A percentile compares a stretch with the other conserved stretches of the same genome.
Conservation (phyloP, 2,329 filamentous ascomycete species). For the Fusarium sp. region DNA sequence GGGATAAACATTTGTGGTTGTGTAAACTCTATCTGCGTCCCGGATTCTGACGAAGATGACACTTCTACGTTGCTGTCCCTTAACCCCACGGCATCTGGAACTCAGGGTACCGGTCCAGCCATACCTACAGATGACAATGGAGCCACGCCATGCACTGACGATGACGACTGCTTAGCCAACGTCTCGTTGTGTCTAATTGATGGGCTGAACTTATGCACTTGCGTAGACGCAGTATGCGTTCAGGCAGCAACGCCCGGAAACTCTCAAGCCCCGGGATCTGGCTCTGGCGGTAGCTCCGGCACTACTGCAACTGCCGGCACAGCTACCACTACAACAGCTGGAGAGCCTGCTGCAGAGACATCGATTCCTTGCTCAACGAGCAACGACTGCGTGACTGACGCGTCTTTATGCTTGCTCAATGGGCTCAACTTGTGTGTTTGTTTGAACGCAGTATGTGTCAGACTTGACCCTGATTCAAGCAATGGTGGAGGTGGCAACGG, state of each 20-base stretch:
- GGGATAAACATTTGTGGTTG: constrained; percentile 26
- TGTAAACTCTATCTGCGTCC: constrained; percentile 8
- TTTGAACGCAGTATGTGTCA: constrained; percentile 2
- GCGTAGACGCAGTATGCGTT: constrained; percentile 21
- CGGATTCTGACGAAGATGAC: neutral
- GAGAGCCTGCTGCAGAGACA: neutral
- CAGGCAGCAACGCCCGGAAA: neutral
- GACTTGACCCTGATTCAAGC: neutral
- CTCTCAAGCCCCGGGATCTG: neutral
- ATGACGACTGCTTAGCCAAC: constrained; percentile 14
- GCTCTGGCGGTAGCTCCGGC: neutral
- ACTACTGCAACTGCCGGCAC: neutral
- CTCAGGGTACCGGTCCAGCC: neutral
- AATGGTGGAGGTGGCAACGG: neutral
- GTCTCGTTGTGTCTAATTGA: constrained; percentile 3
- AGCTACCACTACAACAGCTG: neutral
- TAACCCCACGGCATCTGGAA: neutral
- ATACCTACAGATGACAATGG: neutral
- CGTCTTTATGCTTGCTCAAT: neutral
- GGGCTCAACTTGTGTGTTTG: constrained; percentile 15
- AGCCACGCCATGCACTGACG: neutral
- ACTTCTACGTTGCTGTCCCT: neutral
- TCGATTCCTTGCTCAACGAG: constrained; percentile 1
- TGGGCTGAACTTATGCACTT: constrained; percentile 13
- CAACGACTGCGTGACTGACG: constrained; percentile 8